phyloP scores from a whole-genome alignment of 75 land plant species.

The Cryptomeria japonica region DNA sequence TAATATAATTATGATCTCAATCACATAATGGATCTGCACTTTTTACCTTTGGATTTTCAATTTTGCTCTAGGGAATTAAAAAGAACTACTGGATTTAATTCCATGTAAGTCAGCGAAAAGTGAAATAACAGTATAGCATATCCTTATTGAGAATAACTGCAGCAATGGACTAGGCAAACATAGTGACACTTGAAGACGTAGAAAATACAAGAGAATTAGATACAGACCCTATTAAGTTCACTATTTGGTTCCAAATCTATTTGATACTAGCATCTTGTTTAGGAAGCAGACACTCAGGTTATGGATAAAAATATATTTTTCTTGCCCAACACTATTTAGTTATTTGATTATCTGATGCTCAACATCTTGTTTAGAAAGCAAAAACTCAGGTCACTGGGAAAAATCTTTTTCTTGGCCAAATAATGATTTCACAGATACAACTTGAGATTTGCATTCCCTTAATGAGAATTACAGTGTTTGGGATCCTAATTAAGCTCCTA shows the following conservation, averaged over 20 bases:
- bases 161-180: neutral
- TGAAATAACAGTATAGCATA: neutral
- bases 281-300: no score
- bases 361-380: neutral
- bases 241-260: neutral
- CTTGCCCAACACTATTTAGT: neutral
- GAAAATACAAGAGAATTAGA: neutral
- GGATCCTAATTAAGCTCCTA: neutral
- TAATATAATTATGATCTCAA: neutral
- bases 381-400: neutral
- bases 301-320: neutral
- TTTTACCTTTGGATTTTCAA: neutral
- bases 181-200: neutral
- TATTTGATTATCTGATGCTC: neutral
- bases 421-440: neutral
- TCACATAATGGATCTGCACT: neutral
- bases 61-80: neutral
- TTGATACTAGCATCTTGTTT: neutral
- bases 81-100: neutral
- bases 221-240: neutral
- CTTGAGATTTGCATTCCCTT: neutral
- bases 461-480: neutral
- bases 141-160: neutral
- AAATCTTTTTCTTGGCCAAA: neutral
- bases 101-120: neutral